Percentiles rank a stretch among this genome's conserved stretches.
phyloP scores from a whole-genome alignment of 768 basidiomycete genomes.

The Lepiota brunneoincarnata region DNA sequence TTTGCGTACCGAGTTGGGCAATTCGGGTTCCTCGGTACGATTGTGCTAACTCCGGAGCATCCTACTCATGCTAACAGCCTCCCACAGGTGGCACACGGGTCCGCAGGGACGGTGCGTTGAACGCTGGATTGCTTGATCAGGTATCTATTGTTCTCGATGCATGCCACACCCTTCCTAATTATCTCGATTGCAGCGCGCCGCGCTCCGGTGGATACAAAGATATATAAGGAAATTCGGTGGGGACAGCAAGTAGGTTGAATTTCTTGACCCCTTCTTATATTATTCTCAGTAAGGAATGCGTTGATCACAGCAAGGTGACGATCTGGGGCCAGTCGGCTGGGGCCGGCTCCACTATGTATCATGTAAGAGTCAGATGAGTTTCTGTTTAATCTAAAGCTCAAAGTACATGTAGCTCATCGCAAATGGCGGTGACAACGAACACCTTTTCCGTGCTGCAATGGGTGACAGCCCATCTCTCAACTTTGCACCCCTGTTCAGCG shows the following conservation, averaged over 20 bases:
- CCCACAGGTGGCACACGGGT: constrained; percentile 31
- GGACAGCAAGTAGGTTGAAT: constrained; percentile 25
- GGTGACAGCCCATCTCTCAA: constrained; percentile 42
- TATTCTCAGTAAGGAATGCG: background rate
- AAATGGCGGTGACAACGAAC: constrained; percentile 33
- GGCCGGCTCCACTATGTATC: constrained; percentile 40
- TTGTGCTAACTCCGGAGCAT: background rate
- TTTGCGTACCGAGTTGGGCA: constrained; percentile 42
- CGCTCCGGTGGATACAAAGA: constrained; percentile 34
- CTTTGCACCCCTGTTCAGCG: constrained; percentile 30
- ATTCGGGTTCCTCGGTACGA: constrained; percentile 38
- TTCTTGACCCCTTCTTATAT: background rate
- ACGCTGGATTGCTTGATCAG: constrained; percentile 42
- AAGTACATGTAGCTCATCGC: constrained; percentile 29
- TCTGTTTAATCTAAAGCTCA: no score
- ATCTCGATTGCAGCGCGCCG: constrained; percentile 24
- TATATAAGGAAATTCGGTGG: constrained; percentile 38
- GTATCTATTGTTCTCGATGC: constrained; percentile 16
- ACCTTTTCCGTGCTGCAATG: constrained; percentile 41
- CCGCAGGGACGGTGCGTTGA: constrained; percentile 27
- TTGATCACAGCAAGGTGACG: constrained; percentile 30
- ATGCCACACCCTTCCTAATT: background rate
- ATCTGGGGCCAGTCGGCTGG: constrained; percentile 45
- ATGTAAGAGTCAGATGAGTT: constrained; percentile 21
- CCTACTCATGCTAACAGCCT: background rate